Evolutionary conservation across 306 rosid species (phyloP).

Genomic region (Dalbergia cultrata): DNA sequence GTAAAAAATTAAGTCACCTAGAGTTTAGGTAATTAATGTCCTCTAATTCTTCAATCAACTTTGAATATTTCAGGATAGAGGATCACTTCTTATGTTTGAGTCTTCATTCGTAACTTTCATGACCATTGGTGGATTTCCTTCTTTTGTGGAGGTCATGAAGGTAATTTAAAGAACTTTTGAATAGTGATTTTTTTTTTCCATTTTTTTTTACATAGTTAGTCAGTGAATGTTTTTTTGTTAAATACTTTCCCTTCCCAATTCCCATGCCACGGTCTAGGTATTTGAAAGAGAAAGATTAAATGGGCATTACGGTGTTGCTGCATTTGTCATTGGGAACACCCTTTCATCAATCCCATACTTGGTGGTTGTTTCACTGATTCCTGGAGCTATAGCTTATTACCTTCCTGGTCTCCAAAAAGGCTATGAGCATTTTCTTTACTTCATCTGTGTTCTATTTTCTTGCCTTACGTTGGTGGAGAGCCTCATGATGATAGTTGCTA

Average conservation of each 20-base stretch:
- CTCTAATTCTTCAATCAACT: background rate
- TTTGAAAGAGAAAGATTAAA: constrained; percentile 73
- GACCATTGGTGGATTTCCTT: constrained; percentile 90
- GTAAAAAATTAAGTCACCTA: no score
- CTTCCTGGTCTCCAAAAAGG: constrained; percentile 66
- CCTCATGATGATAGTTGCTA: constrained; percentile 81
- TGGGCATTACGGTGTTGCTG: constrained; percentile 70
- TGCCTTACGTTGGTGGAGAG: constrained; percentile 77
- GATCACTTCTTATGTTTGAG: constrained; percentile 63
- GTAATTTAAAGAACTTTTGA: constrained; percentile 33
- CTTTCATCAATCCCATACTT: constrained; percentile 65
- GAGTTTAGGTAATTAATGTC: background rate
- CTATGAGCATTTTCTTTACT: constrained; percentile 56
- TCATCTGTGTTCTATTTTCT: constrained; percentile 50
- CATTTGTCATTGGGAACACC: constrained; percentile 72
- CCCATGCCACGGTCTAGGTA: constrained; percentile 46
- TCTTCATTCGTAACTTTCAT: constrained; percentile 75
- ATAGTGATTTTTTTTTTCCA: background rate
- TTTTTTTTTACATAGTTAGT: no score
- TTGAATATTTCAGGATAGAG: constrained; percentile 64
- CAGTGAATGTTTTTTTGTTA: no score
- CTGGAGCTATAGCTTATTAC: constrained; percentile 62
- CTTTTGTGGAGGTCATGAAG: constrained; percentile 90
- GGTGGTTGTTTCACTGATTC: constrained; percentile 55
- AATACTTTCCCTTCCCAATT: no score